Evolutionary conservation across 2,329 filamentous ascomycete species (phyloP).

Genomic region (Penicillium sp.): DNA sequence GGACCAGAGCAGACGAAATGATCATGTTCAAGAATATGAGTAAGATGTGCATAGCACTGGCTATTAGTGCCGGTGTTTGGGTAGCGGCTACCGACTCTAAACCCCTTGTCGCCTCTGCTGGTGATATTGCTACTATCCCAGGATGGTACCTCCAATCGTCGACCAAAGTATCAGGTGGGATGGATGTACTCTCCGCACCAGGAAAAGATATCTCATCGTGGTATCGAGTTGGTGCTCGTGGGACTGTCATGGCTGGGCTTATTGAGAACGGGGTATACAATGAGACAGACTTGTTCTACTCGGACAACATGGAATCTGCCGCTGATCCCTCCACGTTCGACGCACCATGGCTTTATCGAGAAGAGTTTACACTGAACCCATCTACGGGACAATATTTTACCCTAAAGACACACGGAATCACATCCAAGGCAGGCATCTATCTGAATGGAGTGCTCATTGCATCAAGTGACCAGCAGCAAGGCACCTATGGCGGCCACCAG

Average conservation of each 20-base stretch:
- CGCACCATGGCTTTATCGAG: conserved; percentile 60
- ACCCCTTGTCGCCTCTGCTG: conserved; percentile 24
- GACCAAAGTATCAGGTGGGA: conserved; percentile 36
- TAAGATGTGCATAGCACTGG: conserved; percentile 1
- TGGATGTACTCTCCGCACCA: conserved; percentile 44
- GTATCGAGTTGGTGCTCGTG: conserved; percentile 52
- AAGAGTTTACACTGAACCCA: conserved; percentile 49
- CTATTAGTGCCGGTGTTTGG: not conserved
- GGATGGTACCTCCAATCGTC: conserved; percentile 55
- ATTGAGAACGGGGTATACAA: conserved; percentile 54
- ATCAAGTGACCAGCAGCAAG: conserved; percentile 51
- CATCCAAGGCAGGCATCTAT: conserved; percentile 60
- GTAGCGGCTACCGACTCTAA: not conserved
- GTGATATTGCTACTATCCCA: conserved; percentile 30
- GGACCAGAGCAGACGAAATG: not conserved
- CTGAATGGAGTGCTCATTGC: conserved; percentile 58
- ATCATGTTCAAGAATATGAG: not conserved
- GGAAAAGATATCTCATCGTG: conserved; percentile 53
- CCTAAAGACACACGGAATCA: conserved; percentile 60
- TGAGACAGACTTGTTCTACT: conserved; percentile 58
- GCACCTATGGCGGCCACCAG: conserved; percentile 57
- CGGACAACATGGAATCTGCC: conserved; percentile 47
- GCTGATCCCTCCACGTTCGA: conserved; percentile 51
- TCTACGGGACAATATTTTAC: conserved; percentile 48
- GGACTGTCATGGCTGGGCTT: conserved; percentile 59